Percentiles rank a stretch among this genome's conserved stretches.
These are phyloP conservation scores for Verruconis gallopava DNA, from an alignment of 2,329 filamentous ascomycete species.

Conservation along the genomic window DNA sequence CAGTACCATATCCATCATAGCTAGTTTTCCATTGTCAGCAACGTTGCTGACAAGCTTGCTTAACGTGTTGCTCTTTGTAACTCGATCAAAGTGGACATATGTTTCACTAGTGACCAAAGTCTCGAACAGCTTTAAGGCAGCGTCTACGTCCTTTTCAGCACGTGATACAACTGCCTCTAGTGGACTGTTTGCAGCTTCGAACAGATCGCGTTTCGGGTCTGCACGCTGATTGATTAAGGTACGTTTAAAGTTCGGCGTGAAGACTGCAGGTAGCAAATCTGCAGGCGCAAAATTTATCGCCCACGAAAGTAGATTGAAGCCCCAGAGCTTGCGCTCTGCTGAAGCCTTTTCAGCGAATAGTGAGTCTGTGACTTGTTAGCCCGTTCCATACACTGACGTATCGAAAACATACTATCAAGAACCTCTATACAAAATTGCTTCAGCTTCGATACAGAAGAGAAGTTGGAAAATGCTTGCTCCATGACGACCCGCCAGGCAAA, in stretches of 20 bases:
- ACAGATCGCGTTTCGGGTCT: slow-evolving; percentile 63
- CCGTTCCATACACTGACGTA: background rate
- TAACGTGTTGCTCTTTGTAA: slow-evolving; percentile 74
- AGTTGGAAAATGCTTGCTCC: slow-evolving; percentile 23
- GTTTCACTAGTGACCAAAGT: slow-evolving; percentile 59
- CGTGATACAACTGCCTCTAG: slow-evolving; percentile 57
- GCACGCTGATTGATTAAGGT: slow-evolving; percentile 74
- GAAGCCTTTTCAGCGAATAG: slow-evolving; percentile 74
- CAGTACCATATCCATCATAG: background rate
- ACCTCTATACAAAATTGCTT: slow-evolving; percentile 73
- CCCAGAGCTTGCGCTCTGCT: slow-evolving; percentile 80
- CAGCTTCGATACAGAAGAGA: slow-evolving; percentile 37
- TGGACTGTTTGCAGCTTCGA: slow-evolving; percentile 64
- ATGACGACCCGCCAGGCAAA: slow-evolving; percentile 81
- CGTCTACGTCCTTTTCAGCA: slow-evolving; percentile 46
- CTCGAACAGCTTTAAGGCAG: slow-evolving; percentile 48
- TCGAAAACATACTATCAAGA: slow-evolving; percentile 61
- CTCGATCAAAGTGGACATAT: slow-evolving; percentile 68
- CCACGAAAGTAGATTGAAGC: slow-evolving; percentile 75
- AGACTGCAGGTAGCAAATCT: slow-evolving; percentile 45
- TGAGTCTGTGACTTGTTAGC: slow-evolving; percentile 42
- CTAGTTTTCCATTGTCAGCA: slow-evolving; percentile 22
- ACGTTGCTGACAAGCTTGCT: slow-evolving; percentile 57
- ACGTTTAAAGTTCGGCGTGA: slow-evolving; percentile 71
- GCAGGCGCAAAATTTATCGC: slow-evolving; percentile 45